phyloP scores from a whole-genome alignment of 257 asterid genomes.

The Salvia hispanica region DNA sequence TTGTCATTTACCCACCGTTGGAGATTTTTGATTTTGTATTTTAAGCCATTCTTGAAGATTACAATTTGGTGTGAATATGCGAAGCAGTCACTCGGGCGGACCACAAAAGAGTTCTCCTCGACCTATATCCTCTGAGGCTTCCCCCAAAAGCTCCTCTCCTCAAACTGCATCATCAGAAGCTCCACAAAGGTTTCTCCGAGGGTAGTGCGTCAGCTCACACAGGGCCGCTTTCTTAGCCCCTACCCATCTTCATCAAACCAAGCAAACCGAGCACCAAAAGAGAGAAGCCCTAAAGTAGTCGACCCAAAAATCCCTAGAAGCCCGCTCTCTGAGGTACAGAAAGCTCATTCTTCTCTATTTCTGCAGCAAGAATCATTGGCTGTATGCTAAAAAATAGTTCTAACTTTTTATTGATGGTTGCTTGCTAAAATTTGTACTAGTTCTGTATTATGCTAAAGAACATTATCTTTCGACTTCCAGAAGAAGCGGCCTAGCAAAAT shows the following conservation, averaged over 20 bases:
- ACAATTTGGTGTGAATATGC: slow-evolving; percentile 23
- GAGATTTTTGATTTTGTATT: no score
- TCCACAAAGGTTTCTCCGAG: slow-evolving; percentile 52
- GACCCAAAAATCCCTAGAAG: slow-evolving; percentile 58
- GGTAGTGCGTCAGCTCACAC: slow-evolving; percentile 75
- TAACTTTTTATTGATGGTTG: no score
- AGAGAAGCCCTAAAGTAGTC: slow-evolving; percentile 58
- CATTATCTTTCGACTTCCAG: no score
- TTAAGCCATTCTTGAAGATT: no score
- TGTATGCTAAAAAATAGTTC: no score
- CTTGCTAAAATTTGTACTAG: no score
- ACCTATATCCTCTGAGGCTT: slow-evolving; percentile 37
- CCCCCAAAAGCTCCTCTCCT: slow-evolving; percentile 49
- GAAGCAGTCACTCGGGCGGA: slow-evolving; percentile 51
- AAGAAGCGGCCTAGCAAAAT: slow-evolving; percentile 56
- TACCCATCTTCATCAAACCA: slow-evolving; percentile 57
- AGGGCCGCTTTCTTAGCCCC: slow-evolving; percentile 55
- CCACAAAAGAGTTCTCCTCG: slow-evolving; percentile 51
- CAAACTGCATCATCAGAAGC: slow-evolving; percentile 39
- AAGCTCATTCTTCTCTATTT: neutral
- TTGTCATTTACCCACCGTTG: no score
- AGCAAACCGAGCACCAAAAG: slow-evolving; percentile 53
- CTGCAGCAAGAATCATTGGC: neutral
- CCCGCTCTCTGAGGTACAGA: slow-evolving; percentile 63
- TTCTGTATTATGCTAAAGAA: no score